Conservation (phyloP, 1,284 basidiomycete genomes). For the Malassezia japonica region DNA sequence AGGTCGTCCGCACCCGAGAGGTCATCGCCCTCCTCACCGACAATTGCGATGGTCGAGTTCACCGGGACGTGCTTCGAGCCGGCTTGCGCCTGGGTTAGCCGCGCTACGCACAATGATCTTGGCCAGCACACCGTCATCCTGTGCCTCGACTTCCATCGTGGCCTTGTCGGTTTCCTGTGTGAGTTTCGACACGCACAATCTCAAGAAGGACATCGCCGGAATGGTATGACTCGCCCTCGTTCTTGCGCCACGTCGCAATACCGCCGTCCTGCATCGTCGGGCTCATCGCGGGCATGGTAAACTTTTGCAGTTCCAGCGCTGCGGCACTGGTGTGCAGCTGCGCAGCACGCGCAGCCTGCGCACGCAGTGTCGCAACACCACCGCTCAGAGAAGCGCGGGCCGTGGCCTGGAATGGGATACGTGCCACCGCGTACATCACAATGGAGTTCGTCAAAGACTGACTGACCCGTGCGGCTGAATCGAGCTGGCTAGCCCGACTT, state of each 20-base stretch:
- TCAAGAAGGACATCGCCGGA: constrained; percentile 88
- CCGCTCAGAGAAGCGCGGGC: not conserved
- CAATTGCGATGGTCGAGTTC: constrained; percentile 75
- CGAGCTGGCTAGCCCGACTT: no score
- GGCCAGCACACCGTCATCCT: constrained; percentile 87
- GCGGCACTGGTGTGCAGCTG: constrained; percentile 53
- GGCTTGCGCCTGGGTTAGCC: constrained; percentile 66
- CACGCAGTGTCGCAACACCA: not conserved
- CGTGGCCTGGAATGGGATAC: constrained; percentile 7
- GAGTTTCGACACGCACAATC: constrained; percentile 62
- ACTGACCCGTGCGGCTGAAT: not conserved
- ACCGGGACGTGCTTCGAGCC: constrained; percentile 79
- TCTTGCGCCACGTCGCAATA: constrained; percentile 93
- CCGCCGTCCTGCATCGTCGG: constrained; percentile 99
- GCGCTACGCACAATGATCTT: constrained; percentile 69
- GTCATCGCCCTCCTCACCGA: constrained; percentile 89
- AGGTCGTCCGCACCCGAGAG: constrained; percentile 68
- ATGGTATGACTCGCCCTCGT: constrained; percentile 80
- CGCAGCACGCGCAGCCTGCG: not conserved
- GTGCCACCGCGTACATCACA: constrained; percentile 9
- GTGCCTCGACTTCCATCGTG: constrained; percentile 96
- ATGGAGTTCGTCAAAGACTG: not conserved
- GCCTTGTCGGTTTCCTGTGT: constrained; percentile 99
- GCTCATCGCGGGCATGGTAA: constrained; percentile 96
- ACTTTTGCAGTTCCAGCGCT: constrained; percentile 70